phyloP scores from a whole-genome alignment of 2,329 filamentous ascomycete genomes.

The Aspergillus eucalypticola region DNA sequence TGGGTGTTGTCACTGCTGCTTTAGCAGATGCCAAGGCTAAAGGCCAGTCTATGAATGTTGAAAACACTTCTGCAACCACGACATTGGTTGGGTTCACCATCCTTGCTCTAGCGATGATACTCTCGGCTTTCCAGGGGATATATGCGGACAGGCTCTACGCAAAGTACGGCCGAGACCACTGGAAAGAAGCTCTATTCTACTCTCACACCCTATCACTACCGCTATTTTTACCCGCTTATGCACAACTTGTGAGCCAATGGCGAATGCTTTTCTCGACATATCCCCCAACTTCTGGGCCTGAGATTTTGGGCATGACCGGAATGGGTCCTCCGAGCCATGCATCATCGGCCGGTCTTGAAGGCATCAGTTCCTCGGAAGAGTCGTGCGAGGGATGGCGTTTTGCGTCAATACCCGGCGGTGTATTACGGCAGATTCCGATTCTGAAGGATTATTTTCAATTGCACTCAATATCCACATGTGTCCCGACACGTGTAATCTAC shows the following conservation, averaged over 20 bases:
- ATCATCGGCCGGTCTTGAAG: background rate
- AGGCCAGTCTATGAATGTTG: constrained; percentile 47
- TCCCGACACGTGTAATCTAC: constrained; percentile 41
- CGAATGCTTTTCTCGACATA: constrained; percentile 36
- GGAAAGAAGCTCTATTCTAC: constrained; percentile 97
- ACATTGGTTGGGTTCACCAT: constrained; percentile 70
- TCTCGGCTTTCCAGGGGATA: constrained; percentile 91
- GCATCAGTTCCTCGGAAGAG: background rate
- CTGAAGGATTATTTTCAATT: constrained; percentile 9
- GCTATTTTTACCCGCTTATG: constrained; percentile 43
- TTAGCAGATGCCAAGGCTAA: constrained; percentile 87
- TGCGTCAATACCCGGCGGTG: background rate
- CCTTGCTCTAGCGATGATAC: constrained; percentile 81
- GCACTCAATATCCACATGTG: constrained; percentile 26
- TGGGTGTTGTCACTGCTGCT: constrained; percentile 83
- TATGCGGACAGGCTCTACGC: constrained; percentile 91
- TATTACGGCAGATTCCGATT: background rate
- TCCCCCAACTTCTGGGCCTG: constrained; percentile 31
- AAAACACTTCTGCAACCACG: constrained; percentile 30
- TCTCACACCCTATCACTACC: constrained; percentile 60
- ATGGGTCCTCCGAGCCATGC: background rate
- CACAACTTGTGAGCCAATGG: constrained; percentile 40
- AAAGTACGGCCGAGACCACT: constrained; percentile 76
- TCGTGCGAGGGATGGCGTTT: background rate
- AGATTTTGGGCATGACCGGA: background rate